Evolutionary conservation across 495 filamentous ascomycete species (phyloP), one percentile per base, ranked within the genome.

Genomic region (Hypoxylon subgilvum): DNA sequence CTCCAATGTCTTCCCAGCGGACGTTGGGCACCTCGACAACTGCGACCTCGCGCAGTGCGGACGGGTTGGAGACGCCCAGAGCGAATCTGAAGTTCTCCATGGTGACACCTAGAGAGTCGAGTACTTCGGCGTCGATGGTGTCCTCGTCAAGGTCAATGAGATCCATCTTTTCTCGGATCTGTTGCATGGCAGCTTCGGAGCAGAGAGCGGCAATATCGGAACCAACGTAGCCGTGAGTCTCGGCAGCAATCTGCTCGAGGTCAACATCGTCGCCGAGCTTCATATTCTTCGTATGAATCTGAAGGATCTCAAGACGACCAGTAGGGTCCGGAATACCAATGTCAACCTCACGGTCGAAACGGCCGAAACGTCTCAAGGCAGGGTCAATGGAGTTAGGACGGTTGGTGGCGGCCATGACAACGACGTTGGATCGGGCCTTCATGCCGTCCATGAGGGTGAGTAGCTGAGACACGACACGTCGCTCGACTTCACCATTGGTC

Each of bases 201-300:
- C 94, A 98, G 52, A 98, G 88, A n/a, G 94, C 96, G 31, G 94
- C 94, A 71, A 98, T 77, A 87, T 98, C 94, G 28, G 94, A 97
- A 78, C 94, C 94, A 72, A 98, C 94, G 66, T 97, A 97, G 79
- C 94, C 94, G 79, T 98, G 94, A 43, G 94, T 98, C 81, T 98
- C 95, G 30, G 95, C 86, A 30, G 94, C 95, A 68, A 98, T 97
- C 65, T 90, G 86, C 80, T 96, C 92, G 16, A 98, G 87, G 70
- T 98, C 94, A 34, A 98, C 94, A 71, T 97, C 94, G 38, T 96
- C 95, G 40, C 79, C 91, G 22, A 98, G 85, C 82, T 97, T 98
- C 94, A 98, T 98, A 85, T 98, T 98, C 86, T 98, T 98, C 66
- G 95, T 97, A 81, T 98, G 94, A 62, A 98, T 98, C 75, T 92